Conservation (phyloP, 192 early-diverging fungal species). For the Backusella morwellensis region DNA sequence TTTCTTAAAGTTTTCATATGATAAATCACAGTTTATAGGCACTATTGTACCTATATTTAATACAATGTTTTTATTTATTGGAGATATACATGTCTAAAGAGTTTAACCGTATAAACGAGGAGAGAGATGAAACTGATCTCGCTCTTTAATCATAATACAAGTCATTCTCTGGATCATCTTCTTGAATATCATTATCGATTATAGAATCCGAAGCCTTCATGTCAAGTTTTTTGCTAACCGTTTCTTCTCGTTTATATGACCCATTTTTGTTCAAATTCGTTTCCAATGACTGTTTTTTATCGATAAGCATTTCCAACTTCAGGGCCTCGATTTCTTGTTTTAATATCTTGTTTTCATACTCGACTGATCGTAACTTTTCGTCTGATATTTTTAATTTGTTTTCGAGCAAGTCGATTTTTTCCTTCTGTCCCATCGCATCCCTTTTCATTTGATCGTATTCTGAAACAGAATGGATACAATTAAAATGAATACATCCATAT, state of each 20-base stretch:
- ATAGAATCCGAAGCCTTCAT: too few species aligned
- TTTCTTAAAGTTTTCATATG: too few species aligned
- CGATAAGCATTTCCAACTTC: not conserved
- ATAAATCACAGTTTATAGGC: too few species aligned
- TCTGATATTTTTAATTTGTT: not conserved
- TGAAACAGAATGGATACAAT: too few species aligned
- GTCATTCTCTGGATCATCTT: not conserved
- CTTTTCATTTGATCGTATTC: too few species aligned
- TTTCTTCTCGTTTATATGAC: too few species aligned
- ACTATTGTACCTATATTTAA: too few species aligned
- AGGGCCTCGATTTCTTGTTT: not conserved
- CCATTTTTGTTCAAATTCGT: not conserved
- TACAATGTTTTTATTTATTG: too few species aligned
- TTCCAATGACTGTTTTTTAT: not conserved
- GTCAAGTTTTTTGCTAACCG: too few species aligned
- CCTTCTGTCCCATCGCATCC: not conserved
- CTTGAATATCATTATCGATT: not conserved
- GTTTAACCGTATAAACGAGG: too few species aligned
- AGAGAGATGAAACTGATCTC: not conserved
- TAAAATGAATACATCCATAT: too few species aligned
- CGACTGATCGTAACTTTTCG: not conserved
- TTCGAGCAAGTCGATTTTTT: not conserved
- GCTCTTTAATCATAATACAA: not conserved
- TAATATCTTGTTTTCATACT: not conserved
- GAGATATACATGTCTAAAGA: too few species aligned